Base-by-base conservation (phyloP, 1,139 yeast species). In the Candida sp. region DNA sequence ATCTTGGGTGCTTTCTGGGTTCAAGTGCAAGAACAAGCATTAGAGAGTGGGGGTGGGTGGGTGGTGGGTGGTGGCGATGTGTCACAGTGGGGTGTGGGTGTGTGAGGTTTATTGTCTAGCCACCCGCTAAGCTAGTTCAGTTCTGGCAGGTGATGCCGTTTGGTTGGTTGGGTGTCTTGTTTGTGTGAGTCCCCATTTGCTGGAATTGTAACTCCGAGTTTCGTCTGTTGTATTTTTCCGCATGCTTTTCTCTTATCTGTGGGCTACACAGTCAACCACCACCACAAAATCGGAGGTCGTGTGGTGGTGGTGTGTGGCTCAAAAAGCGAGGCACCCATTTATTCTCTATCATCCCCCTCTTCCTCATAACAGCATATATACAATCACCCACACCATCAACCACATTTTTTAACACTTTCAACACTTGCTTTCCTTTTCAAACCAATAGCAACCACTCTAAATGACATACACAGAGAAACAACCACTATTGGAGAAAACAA, bases 381-480 rank as follows among this genome's bases (percentile, higher is more conserved):
- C 31, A 17, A n/a, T n/a, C n/a, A n/a, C n/a, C n/a, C n/a, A n/a
- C n/a, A n/a, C 31, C 31, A 28, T 28, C 31, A 28, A 28, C 8
- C 8, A 28, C 5, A 28, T 28, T 28, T 28, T 28, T 28, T n/a
- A 32, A n/a, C 35, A 32, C 33, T n/a, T 31, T n/a, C n/a, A n/a
- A n/a, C n/a, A n/a, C n/a, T n/a, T n/a, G n/a, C n/a, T n/a, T n/a
- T n/a, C n/a, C n/a, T n/a, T n/a, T n/a, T n/a, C n/a, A n/a, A n/a
- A 35, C 9, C 39, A 35, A 35, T 68, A 37, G 55, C n/a, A 25
- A 25, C 27, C 32, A 7, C 33, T 9, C n/a, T 26, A 26, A 22
- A 44, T 44, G 47, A 44, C 47, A 33, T 48, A 42, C 33, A 53
- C 64, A 32, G 71, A 68, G 54, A 68, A 68, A 46, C 63, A 63